Conservation (phyloP, 2,329 filamentous ascomycete species). For the Aspergillus piperis region DNA sequence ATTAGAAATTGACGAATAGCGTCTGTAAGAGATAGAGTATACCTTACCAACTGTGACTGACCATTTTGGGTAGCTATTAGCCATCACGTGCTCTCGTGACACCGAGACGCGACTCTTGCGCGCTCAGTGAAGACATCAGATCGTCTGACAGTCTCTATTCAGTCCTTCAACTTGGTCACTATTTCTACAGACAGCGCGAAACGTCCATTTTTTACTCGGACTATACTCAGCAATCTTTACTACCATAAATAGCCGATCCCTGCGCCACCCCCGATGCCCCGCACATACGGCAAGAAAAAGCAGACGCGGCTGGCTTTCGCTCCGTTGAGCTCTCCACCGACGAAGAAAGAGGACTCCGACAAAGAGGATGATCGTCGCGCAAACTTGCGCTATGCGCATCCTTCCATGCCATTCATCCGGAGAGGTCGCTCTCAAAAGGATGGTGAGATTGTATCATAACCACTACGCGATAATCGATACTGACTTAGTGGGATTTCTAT, state of each 20-base stretch:
- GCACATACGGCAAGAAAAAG: slow-evolving; percentile 35
- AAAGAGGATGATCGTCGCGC: slow-evolving; percentile 32
- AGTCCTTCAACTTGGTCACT: background rate
- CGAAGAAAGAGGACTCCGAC: slow-evolving; percentile 21
- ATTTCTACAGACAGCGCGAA: background rate
- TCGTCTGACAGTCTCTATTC: background rate
- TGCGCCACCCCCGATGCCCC: slow-evolving; percentile 29
- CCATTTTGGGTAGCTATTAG: background rate
- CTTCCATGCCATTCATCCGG: slow-evolving; percentile 24
- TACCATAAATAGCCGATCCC: background rate
- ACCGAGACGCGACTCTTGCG: slow-evolving; percentile 20
- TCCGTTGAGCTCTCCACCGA: slow-evolving; percentile 33
- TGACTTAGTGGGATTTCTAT: background rate
- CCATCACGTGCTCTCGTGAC: slow-evolving; percentile 27
- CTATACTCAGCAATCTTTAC: background rate
- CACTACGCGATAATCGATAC: background rate
- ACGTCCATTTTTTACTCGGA: background rate
- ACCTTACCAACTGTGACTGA: background rate
- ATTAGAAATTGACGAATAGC: too few relatives aligned
- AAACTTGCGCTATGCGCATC: slow-evolving; percentile 36
- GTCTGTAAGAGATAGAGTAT: too few relatives aligned
- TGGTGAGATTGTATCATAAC: background rate
- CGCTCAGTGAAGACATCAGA: slow-evolving; percentile 3
- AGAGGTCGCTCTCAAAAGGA: slow-evolving; percentile 11
- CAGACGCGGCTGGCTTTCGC: slow-evolving; percentile 49